Conservation (phyloP, 208 protist species). For the Acanthamoeba quina region DNA sequence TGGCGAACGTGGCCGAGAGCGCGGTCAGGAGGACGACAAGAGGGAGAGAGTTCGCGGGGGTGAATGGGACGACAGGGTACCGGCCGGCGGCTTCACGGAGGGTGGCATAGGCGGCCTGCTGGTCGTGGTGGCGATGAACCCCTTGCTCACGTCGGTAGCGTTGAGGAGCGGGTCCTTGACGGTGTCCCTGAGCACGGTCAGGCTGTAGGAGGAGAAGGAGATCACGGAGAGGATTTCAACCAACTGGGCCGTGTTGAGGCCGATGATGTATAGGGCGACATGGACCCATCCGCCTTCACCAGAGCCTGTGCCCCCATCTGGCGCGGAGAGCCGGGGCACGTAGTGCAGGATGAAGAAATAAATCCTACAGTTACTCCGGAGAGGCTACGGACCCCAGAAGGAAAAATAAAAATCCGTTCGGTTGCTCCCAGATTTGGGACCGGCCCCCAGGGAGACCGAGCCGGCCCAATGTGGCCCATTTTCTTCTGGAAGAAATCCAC, state of each 20-base stretch:
- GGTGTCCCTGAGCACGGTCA: neutral
- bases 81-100: neutral
- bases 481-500: no score
- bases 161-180: neutral
- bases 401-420: no score
- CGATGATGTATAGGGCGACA: no score
- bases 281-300: no score
- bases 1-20: neutral
- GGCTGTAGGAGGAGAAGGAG: neutral
- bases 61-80: neutral
- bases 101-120: neutral
- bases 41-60: neutral
- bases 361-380: no score
- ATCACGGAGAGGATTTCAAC: neutral
- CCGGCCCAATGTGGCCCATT: no score
- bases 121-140: neutral
- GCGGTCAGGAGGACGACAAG: neutral
- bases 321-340: no score
- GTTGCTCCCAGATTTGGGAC: no score
- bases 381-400: no score
- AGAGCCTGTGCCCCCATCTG: no score
- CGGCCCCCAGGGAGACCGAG: no score
- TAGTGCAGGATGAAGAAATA: no score
- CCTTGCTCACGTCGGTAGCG: neutral
- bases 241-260: neutral